Evolutionary conservation across 805 yeast genomes (phyloP).

Genomic region (Ogataea trehaloabstinens): DNA sequence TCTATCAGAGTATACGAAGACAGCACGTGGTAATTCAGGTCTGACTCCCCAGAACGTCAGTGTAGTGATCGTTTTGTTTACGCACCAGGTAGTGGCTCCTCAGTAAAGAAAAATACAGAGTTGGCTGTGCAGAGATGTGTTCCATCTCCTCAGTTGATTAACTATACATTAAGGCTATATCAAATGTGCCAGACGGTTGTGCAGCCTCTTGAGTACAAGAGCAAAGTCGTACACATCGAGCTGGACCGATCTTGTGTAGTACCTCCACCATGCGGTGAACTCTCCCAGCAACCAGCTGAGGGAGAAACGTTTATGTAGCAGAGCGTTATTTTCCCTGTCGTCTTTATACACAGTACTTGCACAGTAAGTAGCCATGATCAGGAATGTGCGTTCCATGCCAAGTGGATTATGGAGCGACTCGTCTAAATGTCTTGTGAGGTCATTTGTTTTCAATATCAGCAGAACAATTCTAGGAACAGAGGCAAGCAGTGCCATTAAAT

Average conservation of each 20-base stretch:
- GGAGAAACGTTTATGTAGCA: conserved; percentile 16
- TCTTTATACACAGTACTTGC: conserved; percentile 77
- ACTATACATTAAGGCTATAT: too few species aligned
- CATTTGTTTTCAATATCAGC: conserved; percentile 89
- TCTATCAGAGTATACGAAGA: too few species aligned
- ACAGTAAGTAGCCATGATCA: conserved; percentile 89
- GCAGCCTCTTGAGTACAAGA: conserved; percentile 13
- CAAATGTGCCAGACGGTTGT: too few species aligned
- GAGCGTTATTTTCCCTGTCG: conserved; percentile 25
- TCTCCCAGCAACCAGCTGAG: conserved; percentile 26
- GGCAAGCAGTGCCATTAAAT: conserved; percentile 75
- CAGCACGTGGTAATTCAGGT: too few species aligned
- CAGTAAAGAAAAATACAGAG: too few species aligned
- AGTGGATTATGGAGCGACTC: conserved; percentile 78
- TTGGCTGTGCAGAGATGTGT: too few species aligned
- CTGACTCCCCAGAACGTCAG: too few species aligned
- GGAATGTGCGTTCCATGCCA: conserved; percentile 83
- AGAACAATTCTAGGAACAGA: conserved; percentile 82
- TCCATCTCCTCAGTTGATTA: too few species aligned
- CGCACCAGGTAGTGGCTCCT: too few species aligned
- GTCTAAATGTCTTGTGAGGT: conserved; percentile 84
- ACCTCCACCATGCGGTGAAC: conserved; percentile 31
- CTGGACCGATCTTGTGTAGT: conserved; percentile 31
- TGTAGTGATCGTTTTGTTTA: too few species aligned
- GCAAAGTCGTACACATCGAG: conserved; percentile 34